Evolutionary conservation across 2,329 filamentous ascomycete genomes (phyloP).

Genomic region (Myriosclerotinia curreyana): DNA sequence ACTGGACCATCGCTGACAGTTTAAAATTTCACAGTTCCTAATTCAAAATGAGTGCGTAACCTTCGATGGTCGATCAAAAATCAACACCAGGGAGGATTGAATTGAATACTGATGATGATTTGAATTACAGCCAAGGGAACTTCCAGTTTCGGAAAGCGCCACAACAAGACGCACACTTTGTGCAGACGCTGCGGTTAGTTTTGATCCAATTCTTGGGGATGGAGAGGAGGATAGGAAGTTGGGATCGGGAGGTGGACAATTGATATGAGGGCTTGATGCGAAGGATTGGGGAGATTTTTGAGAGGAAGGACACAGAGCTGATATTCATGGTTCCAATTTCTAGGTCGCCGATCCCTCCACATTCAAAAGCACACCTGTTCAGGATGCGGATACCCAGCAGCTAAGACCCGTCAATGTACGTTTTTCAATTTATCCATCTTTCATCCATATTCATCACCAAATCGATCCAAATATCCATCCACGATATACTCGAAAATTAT

Average conservation of each 20-base stretch:
- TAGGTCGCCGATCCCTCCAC: conserved; percentile 95
- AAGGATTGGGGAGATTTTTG: neutral
- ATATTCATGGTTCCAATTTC: conserved; percentile 24
- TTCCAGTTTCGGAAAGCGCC: conserved; percentile 38
- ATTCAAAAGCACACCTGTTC: conserved; percentile 99
- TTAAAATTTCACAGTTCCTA: conserved; percentile 29
- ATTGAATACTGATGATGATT: conserved; percentile 17
- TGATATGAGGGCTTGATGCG: conserved; percentile 4
- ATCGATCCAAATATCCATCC: neutral
- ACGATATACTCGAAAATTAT: neutral
- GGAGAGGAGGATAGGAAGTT: conserved; percentile 4
- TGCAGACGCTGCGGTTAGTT: conserved; percentile 41
- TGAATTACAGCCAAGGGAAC: conserved; percentile 38
- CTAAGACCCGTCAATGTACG: conserved; percentile 99
- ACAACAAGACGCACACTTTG: conserved; percentile 41
- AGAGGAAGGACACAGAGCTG: conserved; percentile 26
- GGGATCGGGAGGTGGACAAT: conserved; percentile 12
- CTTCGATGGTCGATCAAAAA: conserved; percentile 11
- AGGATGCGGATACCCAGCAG: conserved; percentile 91
- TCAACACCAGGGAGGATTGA: conserved; percentile 21
- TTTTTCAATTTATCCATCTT: conserved; percentile 38
- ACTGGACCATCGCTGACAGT: conserved; percentile 12
- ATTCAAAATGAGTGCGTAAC: conserved; percentile 40
- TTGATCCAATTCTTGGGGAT: conserved; percentile 35
- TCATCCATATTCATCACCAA: conserved; percentile 22